Evolutionary conservation across 768 basidiomycete species (phyloP).

Genomic region (Russula vinacea): DNA sequence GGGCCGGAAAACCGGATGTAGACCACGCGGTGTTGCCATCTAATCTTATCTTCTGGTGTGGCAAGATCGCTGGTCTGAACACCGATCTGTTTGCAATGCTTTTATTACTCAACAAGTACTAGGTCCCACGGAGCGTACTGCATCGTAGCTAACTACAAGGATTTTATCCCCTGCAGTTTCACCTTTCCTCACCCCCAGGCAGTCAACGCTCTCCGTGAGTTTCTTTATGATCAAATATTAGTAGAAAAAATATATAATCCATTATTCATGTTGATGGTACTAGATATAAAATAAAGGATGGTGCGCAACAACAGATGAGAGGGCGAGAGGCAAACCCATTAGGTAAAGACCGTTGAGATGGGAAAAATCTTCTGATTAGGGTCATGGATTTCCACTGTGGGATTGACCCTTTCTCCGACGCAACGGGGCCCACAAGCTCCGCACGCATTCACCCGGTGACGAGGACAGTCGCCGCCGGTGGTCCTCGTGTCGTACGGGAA

Average conservation of each 20-base stretch:
- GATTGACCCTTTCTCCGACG: background rate
- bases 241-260: too few species aligned
- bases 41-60: conserved; percentile 24
- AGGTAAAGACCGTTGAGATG: too few species aligned
- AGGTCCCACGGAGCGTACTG: too few species aligned
- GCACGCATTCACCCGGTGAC: background rate
- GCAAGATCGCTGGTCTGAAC: background rate
- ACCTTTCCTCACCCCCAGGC: background rate
- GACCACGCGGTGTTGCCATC: background rate
- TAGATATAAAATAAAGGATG: background rate
- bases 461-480: background rate
- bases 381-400: background rate
- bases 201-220: background rate
- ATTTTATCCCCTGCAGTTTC: too few species aligned
- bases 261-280: too few species aligned
- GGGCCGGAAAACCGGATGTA: conserved; percentile 7
- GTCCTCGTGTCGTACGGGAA: background rate
- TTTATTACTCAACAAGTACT: too few species aligned
- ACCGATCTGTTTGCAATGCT: too few species aligned
- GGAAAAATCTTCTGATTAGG: too few species aligned
- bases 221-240: background rate
- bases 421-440: background rate
- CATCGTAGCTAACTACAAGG: too few species aligned
- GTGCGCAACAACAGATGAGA: background rate
- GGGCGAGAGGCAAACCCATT: background rate